phyloP scores from a whole-genome alignment of 805 yeast species.

The Scheffersomyces stipitis region DNA sequence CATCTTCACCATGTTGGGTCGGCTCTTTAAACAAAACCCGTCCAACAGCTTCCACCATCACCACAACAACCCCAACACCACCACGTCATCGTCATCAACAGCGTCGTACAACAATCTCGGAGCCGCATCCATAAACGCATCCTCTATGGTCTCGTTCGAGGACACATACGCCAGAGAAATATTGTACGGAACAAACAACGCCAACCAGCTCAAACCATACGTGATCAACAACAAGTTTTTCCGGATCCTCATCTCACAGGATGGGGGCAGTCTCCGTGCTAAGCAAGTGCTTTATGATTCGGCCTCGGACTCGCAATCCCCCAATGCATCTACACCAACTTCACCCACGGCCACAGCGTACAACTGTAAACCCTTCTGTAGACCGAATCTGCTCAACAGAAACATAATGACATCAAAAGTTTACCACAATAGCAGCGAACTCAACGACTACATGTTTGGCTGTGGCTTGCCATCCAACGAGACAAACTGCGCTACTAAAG shows the following conservation, averaged over 20 bases:
- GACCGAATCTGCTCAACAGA: conserved; percentile 3
- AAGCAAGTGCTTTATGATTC: conserved; percentile 54
- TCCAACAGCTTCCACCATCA: neutral
- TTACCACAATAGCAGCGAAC: conserved; percentile 44
- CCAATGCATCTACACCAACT: neutral
- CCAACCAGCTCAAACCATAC: conserved; percentile 24
- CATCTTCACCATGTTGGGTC: conserved; percentile 10
- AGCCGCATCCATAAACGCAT: conserved; percentile 1
- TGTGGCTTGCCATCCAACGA: conserved; percentile 54
- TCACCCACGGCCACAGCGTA: neutral
- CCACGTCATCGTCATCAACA: no score
- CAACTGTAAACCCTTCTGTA: conserved; percentile 1
- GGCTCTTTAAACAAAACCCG: conserved; percentile 12
- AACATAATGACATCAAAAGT: conserved; percentile 26
- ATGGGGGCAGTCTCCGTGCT: conserved; percentile 46
- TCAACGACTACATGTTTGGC: conserved; percentile 56
- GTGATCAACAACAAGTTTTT: conserved; percentile 31
- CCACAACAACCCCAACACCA: neutral
- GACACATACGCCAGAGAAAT: conserved; percentile 47
- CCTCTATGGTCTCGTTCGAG: conserved; percentile 32
- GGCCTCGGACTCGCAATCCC: conserved; percentile 18
- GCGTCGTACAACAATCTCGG: neutral
- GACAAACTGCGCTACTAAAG: conserved; percentile 41
- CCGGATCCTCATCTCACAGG: conserved; percentile 50
- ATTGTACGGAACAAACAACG: conserved; percentile 43